Percentiles rank a stretch among this genome's conserved stretches.
Evolutionary conservation across 805 yeast species (phyloP).

Genomic region (Hanseniaspora meyeri): DNA sequence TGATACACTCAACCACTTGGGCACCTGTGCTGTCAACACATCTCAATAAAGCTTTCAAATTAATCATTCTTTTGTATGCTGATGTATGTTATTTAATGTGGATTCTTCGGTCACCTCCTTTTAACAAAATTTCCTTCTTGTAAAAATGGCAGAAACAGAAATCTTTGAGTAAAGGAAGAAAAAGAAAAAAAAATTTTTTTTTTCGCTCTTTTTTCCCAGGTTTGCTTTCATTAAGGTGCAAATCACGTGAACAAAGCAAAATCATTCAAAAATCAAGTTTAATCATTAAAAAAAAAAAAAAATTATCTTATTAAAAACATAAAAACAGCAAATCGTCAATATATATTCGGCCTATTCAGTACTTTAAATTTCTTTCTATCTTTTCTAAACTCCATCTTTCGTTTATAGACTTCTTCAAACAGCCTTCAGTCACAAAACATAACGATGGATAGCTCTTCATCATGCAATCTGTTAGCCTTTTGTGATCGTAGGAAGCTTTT

Average conservation of each 20-base stretch:
- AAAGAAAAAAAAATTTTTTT: neutral
- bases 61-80: conserved; percentile 45
- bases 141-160: neutral
- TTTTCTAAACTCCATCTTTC: conserved; percentile 40
- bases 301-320: too few relatives aligned
- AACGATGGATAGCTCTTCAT: conserved; percentile 17
- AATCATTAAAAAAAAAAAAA: too few relatives aligned
- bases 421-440: conserved; percentile 36
- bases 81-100: neutral
- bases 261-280: too few relatives aligned
- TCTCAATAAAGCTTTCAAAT: conserved; percentile 73
- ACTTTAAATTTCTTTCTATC: conserved; percentile 19
- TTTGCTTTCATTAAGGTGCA: neutral
- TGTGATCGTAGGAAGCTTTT: conserved; percentile 46
- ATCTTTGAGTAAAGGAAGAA: neutral
- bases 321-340: too few relatives aligned
- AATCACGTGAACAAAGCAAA: neutral
- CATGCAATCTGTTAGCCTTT: conserved; percentile 22
- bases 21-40: conserved; percentile 96
- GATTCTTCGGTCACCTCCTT: neutral
- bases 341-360: neutral
- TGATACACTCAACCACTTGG: conserved; percentile 86
- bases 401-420: conserved; percentile 41
- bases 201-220: too few relatives aligned
- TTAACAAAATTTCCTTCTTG: neutral